Base-by-base conservation (phyloP, 2,329 filamentous ascomycete genomes). In the Talaromyces sp. region DNA sequence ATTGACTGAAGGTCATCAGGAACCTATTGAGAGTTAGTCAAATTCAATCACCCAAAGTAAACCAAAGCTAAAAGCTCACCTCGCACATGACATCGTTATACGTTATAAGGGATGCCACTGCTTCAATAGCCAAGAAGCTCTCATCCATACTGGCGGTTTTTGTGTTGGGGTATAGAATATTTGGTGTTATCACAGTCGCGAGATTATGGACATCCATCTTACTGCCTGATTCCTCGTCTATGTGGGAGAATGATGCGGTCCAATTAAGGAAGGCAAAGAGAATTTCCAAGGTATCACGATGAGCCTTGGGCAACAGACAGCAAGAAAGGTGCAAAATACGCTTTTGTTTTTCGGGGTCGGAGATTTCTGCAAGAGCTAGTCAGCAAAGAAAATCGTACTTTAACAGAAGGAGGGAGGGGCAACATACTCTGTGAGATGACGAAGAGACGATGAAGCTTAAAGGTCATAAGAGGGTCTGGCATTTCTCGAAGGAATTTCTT, bases 201-300 rank as follows among this genome's bases (percentile, higher is more conserved):
- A 99, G 84, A 71, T 99, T 99, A 80, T 96, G 92, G 58, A 96
- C 90, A 73, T 99, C 95, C 95, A 99, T 99, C 82, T 98, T 97
- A 68, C 93, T 97, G 28, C 95, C 95, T 25, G 90, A 90, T 73
- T 99, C 95, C 71, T 99, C 95, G 69, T 99, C 95, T 15, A 99
- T 88, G 71, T 97, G 93, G 65, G 96, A 93, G 80, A 99, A 99
- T 1, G 93, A 96, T 4, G 93, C 92, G 5, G 93, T 92, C 93
- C 95, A 99, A 71, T 96, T 96, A 54, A 99, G 83, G 82, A 99
- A 99, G 57, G 88, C 90, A 78, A 97, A 98, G 1, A 99, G 78
- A 49, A 99, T 92, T 77, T 99, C 95, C 76, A 99, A 87, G 19
- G 90, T 93, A 75, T 99, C 95, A 63, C 95, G 87, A 73, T 99